Evolutionary conservation across 805 yeast genomes (phyloP).

Genomic region (Ogataea ganodermae): DNA sequence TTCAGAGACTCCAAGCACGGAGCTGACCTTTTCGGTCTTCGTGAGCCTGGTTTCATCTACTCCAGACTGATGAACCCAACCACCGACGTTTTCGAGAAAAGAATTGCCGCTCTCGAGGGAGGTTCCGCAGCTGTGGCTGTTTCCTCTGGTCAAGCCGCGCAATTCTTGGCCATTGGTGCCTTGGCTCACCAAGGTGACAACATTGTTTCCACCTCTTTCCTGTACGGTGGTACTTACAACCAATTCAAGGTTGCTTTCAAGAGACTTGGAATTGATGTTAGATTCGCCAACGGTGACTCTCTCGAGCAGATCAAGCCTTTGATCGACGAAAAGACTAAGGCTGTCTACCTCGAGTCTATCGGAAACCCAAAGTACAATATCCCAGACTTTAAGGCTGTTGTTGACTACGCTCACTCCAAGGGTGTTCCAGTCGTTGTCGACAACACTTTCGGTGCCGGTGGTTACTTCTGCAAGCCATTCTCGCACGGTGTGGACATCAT

Average conservation of each 20-base stretch:
- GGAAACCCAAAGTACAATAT: conserved; percentile 93
- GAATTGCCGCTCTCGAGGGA: conserved; percentile 90
- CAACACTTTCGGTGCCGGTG: conserved; percentile 97
- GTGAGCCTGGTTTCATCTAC: conserved; percentile 84
- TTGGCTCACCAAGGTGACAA: conserved; percentile 89
- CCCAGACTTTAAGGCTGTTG: conserved; percentile 83
- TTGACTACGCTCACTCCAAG: conserved; percentile 75
- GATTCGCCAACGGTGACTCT: conserved; percentile 81
- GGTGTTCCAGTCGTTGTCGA: conserved; percentile 93
- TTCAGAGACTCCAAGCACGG: conserved; percentile 90
- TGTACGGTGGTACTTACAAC: conserved; percentile 96
- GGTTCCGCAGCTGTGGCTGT: conserved; percentile 91
- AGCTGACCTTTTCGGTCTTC: conserved; percentile 83
- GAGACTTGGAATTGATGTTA: conserved; percentile 76
- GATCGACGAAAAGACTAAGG: conserved; percentile 85
- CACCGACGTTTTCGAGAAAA: conserved; percentile 82
- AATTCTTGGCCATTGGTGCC: conserved; percentile 77
- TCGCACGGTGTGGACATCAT: conserved; percentile 91
- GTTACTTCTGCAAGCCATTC: conserved; percentile 79
- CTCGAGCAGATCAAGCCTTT: conserved; percentile 69
- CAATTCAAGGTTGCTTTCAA: conserved; percentile 92
- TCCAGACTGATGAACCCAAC: conserved; percentile 94
- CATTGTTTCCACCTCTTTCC: conserved; percentile 78
- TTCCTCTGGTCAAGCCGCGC: conserved; percentile 97
- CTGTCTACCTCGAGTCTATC: conserved; percentile 84